Evolutionary conservation across 495 filamentous ascomycete genomes (phyloP), one percentile per base, ranked within the genome.

Genomic region (Penicillium paradoxum): DNA sequence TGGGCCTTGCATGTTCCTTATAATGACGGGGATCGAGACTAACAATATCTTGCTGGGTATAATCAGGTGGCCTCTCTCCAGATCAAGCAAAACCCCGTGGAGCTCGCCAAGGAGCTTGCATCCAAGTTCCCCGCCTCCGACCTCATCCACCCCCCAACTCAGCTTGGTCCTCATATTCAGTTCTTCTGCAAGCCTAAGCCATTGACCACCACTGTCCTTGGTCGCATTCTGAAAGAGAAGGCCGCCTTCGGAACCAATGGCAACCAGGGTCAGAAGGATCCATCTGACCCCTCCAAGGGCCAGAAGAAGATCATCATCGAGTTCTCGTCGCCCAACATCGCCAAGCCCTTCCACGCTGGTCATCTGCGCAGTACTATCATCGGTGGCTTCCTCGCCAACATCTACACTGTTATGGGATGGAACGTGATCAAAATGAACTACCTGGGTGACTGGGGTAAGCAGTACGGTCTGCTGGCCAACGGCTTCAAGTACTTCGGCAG

Each of bases 61-160:
- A 14, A 37, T 30, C 63, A 76, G 73, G 68, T 89, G 29, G 85
- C 92, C 7, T 79, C 91, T 11, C 74, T 97, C 45, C 79, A 88
- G 44, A 74, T 95, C 53, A 92, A 93, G 72, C 83, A 83, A 73
- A 95, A 91, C 59, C 89, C 89, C 9, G 70, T 80, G 39, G 87
- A 87, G 59, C 75, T 90, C 22, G 83, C 80, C 38, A 69, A 76
- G 50, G 85, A 95, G 58, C 84, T 90, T 76, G 82, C 76, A 14
- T 79, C 79, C 46, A 87, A 89, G 76, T 92, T 88, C 68, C 88
- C 90, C 36, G 83, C 87, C 48, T 87, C 84, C 51, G 83, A 90
- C 36, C 78, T 93, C 39, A 73, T 93, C 58, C 72, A 84, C 47
- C 86, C 85, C 50, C 89, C 89, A 1, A 74, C 72, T 18, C 69